Evolutionary conservation across 768 basidiomycete species (phyloP), one percentile per base, ranked within the genome.

Genomic region (Neoboletus subvelutipes): DNA sequence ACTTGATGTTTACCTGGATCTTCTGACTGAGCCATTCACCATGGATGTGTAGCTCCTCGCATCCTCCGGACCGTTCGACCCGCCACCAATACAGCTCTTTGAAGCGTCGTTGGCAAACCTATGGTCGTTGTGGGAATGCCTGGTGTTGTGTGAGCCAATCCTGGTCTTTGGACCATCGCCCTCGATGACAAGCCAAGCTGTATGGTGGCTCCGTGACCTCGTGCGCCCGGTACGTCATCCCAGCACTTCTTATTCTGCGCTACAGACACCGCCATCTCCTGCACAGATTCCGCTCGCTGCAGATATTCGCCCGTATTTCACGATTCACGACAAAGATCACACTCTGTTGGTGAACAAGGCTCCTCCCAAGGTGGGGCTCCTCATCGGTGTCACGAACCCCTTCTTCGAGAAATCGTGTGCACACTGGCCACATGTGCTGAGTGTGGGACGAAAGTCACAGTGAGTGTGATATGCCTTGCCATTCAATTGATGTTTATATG

Each of bases 221-320:
- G 64, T 97, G 7, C 82, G 92, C 36, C 96, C 96, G 5, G 89
- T 94, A 66, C 51, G 80, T 72, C 31, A 17, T 22, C 47, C 9
- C n/a, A n/a, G 17, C 18, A 3, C 24, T 2, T 29, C 8, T 34
- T 13, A 22, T 45, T 24, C 7, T 50, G 26, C 7, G 31, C 15
- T 28, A 26, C 52, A n/a, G 36, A 51, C 42, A 18, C 36, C 36
- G n/a, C 36, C 36, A 22, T 29, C 56, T 37, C 51, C 7, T 39
- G 10, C 37, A 42, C 57, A 94, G 92, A 86, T 96, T 31, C 92
- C 94, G 4, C 77, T 92, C 9, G 83, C 87, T 0, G 84, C 84
- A 1, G 95, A 99, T 66, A 84, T 92, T 64, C 82, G 96, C 10
- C 96, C 96, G 0, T 99, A 96, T 71, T 90, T 98, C 62, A 97